phyloP scores from a whole-genome alignment of 345 rosid species.

The Streptanthus diversifolius region DNA sequence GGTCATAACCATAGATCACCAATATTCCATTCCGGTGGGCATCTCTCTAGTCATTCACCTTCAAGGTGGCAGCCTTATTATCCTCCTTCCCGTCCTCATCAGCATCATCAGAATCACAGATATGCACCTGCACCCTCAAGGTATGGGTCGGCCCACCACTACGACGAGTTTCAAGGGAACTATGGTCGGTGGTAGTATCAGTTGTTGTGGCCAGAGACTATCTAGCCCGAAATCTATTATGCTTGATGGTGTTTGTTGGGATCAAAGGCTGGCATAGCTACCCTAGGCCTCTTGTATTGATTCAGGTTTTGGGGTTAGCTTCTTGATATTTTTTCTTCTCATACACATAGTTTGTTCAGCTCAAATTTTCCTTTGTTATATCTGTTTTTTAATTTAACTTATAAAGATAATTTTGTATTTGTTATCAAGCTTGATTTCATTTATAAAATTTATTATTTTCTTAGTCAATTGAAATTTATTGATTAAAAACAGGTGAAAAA shows the following conservation, averaged over 20 bases:
- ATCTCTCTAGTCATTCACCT: not conserved
- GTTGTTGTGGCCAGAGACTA: not conserved
- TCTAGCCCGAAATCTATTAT: not conserved
- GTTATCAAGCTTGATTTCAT: not conserved
- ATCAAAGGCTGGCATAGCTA: slow-evolving; percentile 5
- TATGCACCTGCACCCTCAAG: slow-evolving; percentile 20
- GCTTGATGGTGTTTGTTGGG: slow-evolving; percentile 15
- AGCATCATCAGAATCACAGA: slow-evolving; percentile 1
- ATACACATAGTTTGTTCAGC: slow-evolving; percentile 9
- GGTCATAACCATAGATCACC: not conserved
- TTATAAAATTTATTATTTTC: not conserved
- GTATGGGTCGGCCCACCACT: slow-evolving; percentile 12
- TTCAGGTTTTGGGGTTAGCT: not conserved
- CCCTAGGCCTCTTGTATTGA: slow-evolving; percentile 6
- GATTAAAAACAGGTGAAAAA: not conserved
- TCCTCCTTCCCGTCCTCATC: slow-evolving; percentile 4
- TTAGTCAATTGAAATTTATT: not conserved
- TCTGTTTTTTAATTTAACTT: not conserved
- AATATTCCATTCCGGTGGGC: slow-evolving; percentile 1
- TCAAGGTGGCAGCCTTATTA: slow-evolving; percentile 16
- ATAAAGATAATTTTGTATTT: slow-evolving; percentile 1
- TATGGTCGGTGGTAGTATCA: slow-evolving; percentile 19
- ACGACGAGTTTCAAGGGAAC: not conserved
- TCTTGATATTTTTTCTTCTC: not conserved
- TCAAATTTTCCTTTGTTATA: not conserved